A percentile compares a stretch with the other conserved stretches of the same genome.
Evolutionary conservation across 768 basidiomycete species (phyloP).

Genomic region (Guyanaporus albipodus): DNA sequence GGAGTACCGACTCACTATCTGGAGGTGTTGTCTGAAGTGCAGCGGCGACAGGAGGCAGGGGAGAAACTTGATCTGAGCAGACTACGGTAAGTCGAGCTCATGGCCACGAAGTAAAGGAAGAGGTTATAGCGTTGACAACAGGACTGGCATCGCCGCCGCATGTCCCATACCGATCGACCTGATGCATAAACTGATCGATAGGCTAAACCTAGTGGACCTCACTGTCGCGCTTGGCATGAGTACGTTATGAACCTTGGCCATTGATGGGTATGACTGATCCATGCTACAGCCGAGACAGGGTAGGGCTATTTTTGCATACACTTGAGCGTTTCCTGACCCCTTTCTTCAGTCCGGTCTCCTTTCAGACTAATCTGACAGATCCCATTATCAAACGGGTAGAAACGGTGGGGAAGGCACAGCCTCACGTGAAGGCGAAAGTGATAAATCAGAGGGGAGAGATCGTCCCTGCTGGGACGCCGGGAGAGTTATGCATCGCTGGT

Average conservation of each 20-base stretch:
- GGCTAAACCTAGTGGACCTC: conserved; percentile 63
- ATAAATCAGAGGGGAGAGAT: conserved; percentile 54
- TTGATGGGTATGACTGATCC: conserved; percentile 2
- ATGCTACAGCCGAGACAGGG: conserved; percentile 64
- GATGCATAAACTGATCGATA: conserved; percentile 67
- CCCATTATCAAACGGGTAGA: conserved; percentile 72
- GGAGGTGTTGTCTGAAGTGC: conserved; percentile 66
- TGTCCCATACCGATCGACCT: conserved; percentile 75
- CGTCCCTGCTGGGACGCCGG: conserved; percentile 69
- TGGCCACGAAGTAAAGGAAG: too few relatives aligned
- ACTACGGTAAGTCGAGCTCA: conserved; percentile 44
- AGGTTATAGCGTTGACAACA: conserved; percentile 21
- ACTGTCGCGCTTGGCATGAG: conserved; percentile 89
- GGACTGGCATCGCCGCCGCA: conserved; percentile 82
- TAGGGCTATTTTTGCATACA: conserved; percentile 13
- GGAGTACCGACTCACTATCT: conserved; percentile 87
- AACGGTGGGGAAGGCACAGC: conserved; percentile 73
- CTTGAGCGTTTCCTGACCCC: neutral
- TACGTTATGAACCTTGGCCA: conserved; percentile 34
- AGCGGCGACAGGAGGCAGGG: conserved; percentile 45
- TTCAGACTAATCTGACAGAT: conserved; percentile 71
- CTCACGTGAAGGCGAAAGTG: conserved; percentile 75
- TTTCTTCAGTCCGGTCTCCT: conserved; percentile 65
- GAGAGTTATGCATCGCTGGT: conserved; percentile 70
- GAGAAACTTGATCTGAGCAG: conserved; percentile 44